These are phyloP conservation scores for Marasmius fiardii DNA, from an alignment of 1,284 basidiomycete genomes.

Conservation along the genomic window DNA sequence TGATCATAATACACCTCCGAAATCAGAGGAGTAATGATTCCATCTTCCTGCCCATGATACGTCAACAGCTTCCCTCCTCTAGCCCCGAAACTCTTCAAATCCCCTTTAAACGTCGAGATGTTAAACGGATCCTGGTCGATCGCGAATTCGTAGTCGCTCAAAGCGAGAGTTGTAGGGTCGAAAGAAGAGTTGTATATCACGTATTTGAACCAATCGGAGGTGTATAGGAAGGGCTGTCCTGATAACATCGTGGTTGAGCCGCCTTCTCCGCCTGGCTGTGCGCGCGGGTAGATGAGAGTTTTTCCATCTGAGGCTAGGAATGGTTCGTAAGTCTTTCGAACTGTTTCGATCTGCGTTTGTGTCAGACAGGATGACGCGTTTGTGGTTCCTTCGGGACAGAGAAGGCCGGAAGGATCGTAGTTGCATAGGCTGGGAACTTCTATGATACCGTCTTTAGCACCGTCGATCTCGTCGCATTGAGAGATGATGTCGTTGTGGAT, in stretches of 20 bases:
- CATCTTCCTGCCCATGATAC: constrained; percentile 19
- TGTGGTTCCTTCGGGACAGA: constrained; percentile 23
- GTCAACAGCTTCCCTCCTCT: constrained; percentile 20
- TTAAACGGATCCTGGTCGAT: constrained; percentile 15
- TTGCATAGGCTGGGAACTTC: constrained; percentile 29
- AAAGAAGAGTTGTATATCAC: constrained; percentile 12
- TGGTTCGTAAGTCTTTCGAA: constrained; percentile 27
- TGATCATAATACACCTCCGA: constrained; percentile 17
- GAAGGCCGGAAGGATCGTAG: constrained; percentile 27
- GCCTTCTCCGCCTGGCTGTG: constrained; percentile 15
- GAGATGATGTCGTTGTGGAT: constrained; percentile 15
- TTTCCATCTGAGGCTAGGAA: constrained; percentile 28
- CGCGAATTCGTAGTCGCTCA: constrained; percentile 1
- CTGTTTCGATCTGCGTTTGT: constrained; percentile 26
- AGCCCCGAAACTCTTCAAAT: constrained; percentile 17
- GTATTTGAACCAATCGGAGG: constrained; percentile 15
- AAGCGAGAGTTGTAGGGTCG: constrained; percentile 6
- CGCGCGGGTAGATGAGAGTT: constrained; percentile 23
- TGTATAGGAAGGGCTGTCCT: constrained; percentile 10
- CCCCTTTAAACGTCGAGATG: constrained; percentile 17
- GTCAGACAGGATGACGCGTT: constrained; percentile 26
- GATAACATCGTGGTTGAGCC: neutral
- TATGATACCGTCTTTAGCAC: constrained; percentile 30
- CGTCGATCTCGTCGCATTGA: constrained; percentile 28
- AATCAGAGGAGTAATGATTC: constrained; percentile 16